phyloP scores from a whole-genome alignment of 805 yeast genomes.

The Sugiyamaella marilandica region DNA sequence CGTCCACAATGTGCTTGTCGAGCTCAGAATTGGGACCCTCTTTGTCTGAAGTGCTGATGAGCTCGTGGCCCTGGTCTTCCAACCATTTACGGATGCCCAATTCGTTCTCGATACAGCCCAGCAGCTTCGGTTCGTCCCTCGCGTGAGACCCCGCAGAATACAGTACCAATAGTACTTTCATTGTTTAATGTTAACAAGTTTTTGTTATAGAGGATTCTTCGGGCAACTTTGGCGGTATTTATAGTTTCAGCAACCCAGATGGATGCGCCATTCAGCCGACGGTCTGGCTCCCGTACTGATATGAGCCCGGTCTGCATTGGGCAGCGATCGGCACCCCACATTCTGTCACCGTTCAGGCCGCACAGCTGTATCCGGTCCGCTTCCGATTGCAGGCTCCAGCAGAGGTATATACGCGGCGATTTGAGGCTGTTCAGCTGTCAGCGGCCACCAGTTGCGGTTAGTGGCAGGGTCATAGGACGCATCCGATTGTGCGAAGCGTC shows the following conservation, averaged over 20 bases:
- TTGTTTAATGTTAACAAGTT: neutral
- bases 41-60: conserved; percentile 62
- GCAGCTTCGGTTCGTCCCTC: conserved; percentile 51
- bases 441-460: too few relatives aligned
- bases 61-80: conserved; percentile 60
- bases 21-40: conserved; percentile 57
- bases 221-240: too few relatives aligned
- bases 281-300: too few relatives aligned
- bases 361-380: neutral
- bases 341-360: neutral
- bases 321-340: neutral
- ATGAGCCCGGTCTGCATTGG: neutral
- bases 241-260: too few relatives aligned
- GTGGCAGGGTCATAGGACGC: too few relatives aligned
- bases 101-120: conserved; percentile 72
- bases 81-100: conserved; percentile 64
- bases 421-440: neutral
- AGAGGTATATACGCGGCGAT: neutral
- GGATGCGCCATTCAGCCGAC: too few relatives aligned
- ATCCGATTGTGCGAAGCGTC: too few relatives aligned
- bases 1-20: conserved; percentile 63
- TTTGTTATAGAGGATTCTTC: neutral
- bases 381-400: neutral
- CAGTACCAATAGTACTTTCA: conserved; percentile 50
- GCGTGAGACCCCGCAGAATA: conserved; percentile 60